Conservation (phyloP, 768 basidiomycete genomes). For the Cystobasidium onofrii region DNA sequence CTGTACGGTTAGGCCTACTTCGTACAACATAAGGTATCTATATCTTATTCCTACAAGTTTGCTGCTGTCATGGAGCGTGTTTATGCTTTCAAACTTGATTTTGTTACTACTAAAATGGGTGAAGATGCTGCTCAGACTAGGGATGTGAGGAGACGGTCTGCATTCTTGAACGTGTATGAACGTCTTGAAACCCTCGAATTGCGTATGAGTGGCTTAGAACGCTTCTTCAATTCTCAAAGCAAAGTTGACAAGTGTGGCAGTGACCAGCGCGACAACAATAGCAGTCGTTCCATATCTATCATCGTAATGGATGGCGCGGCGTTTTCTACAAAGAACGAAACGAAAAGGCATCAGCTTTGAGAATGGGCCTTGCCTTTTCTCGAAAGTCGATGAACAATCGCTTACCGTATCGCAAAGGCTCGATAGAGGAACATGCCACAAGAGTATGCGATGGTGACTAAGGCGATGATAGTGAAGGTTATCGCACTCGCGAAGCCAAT, state of each 20-base stretch:
- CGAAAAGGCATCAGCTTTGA: background rate
- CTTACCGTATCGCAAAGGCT: conserved; percentile 56
- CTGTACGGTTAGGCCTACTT: background rate
- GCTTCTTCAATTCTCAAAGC: conserved; percentile 51
- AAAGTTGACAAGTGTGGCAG: conserved; percentile 67
- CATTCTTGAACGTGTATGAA: too few species aligned
- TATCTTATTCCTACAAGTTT: too few species aligned
- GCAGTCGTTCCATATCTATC: conserved; percentile 61
- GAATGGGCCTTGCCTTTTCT: background rate
- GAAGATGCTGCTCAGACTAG: too few species aligned
- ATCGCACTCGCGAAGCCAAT: conserved; percentile 74
- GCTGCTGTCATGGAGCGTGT: too few species aligned
- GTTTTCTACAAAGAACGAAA: conserved; percentile 44
- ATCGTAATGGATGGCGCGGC: conserved; percentile 75
- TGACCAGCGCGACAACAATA: conserved; percentile 61
- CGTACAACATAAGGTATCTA: background rate
- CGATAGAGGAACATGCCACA: conserved; percentile 72
- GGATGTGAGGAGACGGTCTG: too few species aligned
- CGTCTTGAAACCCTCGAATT: background rate
- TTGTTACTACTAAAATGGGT: too few species aligned
- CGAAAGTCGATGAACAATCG: background rate
- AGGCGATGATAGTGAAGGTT: conserved; percentile 80
- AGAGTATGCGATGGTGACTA: conserved; percentile 78
- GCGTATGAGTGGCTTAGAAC: conserved; percentile 23
- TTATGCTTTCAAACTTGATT: too few species aligned